These are phyloP conservation scores for Pseudogymnoascus sp. DNA, from an alignment of 2,329 filamentous ascomycete species.

Conservation along the genomic window DNA sequence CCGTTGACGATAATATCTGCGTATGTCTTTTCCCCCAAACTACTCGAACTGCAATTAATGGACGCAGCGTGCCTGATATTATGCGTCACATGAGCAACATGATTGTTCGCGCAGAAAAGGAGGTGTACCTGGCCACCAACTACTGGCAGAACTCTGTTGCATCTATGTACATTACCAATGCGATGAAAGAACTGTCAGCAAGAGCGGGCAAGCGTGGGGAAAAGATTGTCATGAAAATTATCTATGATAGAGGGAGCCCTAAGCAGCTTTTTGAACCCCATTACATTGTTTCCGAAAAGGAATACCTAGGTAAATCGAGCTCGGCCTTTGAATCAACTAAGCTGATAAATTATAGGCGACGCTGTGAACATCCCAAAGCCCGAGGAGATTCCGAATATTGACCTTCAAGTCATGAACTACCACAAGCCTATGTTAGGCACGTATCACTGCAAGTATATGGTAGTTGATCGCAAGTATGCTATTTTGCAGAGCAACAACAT, in stretches of 20 bases:
- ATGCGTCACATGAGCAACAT: conserved; percentile 69
- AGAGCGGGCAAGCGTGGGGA: conserved; percentile 51
- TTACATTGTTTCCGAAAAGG: conserved; percentile 48
- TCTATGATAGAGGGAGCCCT: conserved; percentile 65
- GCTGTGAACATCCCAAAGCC: conserved; percentile 54
- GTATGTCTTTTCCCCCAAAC: conserved; percentile 21
- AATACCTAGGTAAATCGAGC: conserved; percentile 43
- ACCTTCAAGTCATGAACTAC: conserved; percentile 66
- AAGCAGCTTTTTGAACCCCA: conserved; percentile 62
- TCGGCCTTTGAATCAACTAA: background rate
- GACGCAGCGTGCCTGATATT: conserved; percentile 54
- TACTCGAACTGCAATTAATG: background rate
- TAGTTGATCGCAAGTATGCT: conserved; percentile 66
- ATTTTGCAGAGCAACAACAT: conserved; percentile 75
- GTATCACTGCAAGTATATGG: conserved; percentile 71
- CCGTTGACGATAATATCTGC: conserved; percentile 64
- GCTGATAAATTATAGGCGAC: conserved; percentile 15
- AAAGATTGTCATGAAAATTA: conserved; percentile 61
- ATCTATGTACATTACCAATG: conserved; percentile 59
- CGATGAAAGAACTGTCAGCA: conserved; percentile 60
- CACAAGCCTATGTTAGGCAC: conserved; percentile 66
- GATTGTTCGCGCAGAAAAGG: conserved; percentile 63
- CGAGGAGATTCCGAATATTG: conserved; percentile 62
- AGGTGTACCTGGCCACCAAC: conserved; percentile 69
- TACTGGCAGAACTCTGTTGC: conserved; percentile 68